Conservation (phyloP, 164 flowering plant genomes). For the Pachysandra terminalis region DNA sequence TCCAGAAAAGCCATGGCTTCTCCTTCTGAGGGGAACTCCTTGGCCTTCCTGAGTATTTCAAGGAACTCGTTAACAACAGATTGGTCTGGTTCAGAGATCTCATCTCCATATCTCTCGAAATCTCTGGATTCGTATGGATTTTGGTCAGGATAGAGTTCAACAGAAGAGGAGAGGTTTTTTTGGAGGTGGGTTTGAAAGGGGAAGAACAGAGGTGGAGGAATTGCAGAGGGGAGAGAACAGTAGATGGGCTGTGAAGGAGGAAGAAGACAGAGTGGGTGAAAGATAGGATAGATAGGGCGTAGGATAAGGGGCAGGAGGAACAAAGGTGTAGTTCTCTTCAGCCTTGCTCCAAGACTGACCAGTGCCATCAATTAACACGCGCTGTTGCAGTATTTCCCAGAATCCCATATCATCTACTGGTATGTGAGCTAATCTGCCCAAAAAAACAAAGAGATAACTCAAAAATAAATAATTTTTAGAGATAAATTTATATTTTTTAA, state of each 20-base stretch:
- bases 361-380: slow-evolving; percentile 12
- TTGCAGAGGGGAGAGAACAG: slow-evolving; percentile 1
- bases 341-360: slow-evolving; percentile 5
- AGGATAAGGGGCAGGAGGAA: slow-evolving; percentile 3
- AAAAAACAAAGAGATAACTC: too few species aligned
- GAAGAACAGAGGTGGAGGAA: background rate
- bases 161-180: slow-evolving; percentile 1
- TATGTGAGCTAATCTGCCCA: too few species aligned
- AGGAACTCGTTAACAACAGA: slow-evolving; percentile 24
- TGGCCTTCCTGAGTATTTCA: slow-evolving; percentile 29
- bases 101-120: slow-evolving; percentile 3
- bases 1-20: slow-evolving; percentile 51
- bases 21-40: slow-evolving; percentile 32
- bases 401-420: too few species aligned
- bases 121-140: slow-evolving; percentile 17
- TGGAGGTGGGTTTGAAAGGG: slow-evolving; percentile 16
- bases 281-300: background rate
- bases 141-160: slow-evolving; percentile 12
- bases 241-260: background rate
- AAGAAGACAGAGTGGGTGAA: slow-evolving; percentile 7
- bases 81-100: slow-evolving; percentile 6
- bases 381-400: background rate
- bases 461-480: too few species aligned
- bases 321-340: slow-evolving; percentile 1
- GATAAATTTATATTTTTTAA: too few species aligned